Conservation (phyloP, 805 yeast genomes). For the Pichia rugopelliculosa region DNA sequence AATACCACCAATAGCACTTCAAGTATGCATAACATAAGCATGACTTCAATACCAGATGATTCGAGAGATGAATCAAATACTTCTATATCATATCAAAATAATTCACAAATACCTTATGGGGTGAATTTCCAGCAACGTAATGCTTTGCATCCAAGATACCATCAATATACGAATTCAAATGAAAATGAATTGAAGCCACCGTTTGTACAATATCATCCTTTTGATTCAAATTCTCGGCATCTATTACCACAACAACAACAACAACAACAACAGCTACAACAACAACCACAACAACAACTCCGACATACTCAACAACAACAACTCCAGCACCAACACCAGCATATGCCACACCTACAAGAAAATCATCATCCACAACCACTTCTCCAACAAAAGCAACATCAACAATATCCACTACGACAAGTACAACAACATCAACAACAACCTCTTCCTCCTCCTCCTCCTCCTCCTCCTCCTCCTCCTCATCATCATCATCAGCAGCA, state of each 20-base stretch:
- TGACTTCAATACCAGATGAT: background rate
- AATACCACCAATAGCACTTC: background rate
- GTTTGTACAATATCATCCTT: background rate
- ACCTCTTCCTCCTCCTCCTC: constrained; percentile 4
- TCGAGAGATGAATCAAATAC: background rate
- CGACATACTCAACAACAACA: constrained; percentile 1
- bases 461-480: background rate
- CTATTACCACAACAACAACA: constrained; percentile 12
- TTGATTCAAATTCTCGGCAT: background rate
- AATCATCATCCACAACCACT: no score
- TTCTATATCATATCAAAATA: background rate
- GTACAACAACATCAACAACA: constrained; percentile 12
- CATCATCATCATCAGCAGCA: constrained; percentile 1
- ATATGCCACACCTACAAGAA: no score
- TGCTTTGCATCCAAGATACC: background rate
- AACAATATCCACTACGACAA: no score
- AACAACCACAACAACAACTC: background rate
- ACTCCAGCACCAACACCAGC: constrained; percentile 13
- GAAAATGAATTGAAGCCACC: background rate
- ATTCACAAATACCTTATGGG: background rate
- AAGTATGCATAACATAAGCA: background rate
- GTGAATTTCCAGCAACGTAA: background rate
- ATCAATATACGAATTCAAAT: background rate
- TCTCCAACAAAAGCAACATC: no score
- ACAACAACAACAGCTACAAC: constrained; percentile 6